A percentile compares a stretch with the other conserved stretches of the same genome.
phyloP scores from a whole-genome alignment of 148 eudicot species.

The Rhododendron mucronatum region DNA sequence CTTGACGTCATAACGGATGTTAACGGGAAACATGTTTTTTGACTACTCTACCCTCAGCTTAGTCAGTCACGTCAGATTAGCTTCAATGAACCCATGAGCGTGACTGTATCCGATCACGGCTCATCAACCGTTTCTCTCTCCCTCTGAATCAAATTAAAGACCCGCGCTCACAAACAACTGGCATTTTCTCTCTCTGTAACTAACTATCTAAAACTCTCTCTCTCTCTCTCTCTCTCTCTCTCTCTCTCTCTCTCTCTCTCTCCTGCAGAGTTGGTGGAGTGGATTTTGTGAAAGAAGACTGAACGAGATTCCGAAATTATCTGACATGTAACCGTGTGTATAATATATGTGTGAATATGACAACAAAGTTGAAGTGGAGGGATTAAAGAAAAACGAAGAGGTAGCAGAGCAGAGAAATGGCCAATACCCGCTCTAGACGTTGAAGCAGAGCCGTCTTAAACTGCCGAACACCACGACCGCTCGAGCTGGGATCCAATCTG shows the following conservation, averaged over 20 bases:
- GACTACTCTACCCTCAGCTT: not conserved
- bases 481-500: slow-evolving; percentile 3
- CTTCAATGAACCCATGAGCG: not conserved
- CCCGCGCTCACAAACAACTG: not conserved
- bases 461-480: slow-evolving; percentile 1
- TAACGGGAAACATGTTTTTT: not conserved
- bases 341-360: not conserved
- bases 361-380: not conserved
- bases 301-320: not conserved
- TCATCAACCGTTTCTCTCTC: not conserved
- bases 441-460: slow-evolving; percentile 3
- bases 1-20: not conserved
- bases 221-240: not conserved
- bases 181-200: not conserved
- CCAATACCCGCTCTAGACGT: not conserved
- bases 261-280: not conserved
- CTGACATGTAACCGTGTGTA: not conserved
- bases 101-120: not conserved
- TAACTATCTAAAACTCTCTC: not conserved
- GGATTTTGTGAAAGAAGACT: not conserved
- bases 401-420: not conserved
- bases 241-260: not conserved
- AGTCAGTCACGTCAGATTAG: not conserved
- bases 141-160: not conserved
- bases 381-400: not conserved